Conservation (phyloP, 495 filamentous ascomycete genomes). For the Durotheca rogersii region DNA sequence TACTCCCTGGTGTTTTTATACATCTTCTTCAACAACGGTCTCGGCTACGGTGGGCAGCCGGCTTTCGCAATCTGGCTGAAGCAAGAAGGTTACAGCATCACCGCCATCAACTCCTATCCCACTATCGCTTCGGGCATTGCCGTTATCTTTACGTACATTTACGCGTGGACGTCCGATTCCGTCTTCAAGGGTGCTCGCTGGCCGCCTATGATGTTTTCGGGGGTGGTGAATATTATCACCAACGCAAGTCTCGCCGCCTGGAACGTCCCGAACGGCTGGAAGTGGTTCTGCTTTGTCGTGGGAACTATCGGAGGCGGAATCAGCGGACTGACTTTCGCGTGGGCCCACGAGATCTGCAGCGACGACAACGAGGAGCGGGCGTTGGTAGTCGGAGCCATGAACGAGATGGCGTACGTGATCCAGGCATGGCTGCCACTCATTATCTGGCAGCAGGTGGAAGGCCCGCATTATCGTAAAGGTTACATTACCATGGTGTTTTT, state of each 20-base stretch:
- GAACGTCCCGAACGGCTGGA: slow-evolving; percentile 45
- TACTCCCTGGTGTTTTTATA: slow-evolving; percentile 41
- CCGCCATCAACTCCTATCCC: slow-evolving; percentile 47
- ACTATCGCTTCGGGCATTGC: slow-evolving; percentile 46
- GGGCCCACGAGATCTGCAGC: slow-evolving; percentile 56
- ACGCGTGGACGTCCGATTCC: slow-evolving; percentile 50
- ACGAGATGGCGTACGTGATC: slow-evolving; percentile 44
- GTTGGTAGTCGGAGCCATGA: slow-evolving; percentile 49
- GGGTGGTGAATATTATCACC: slow-evolving; percentile 42
- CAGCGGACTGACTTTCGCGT: slow-evolving; percentile 43
- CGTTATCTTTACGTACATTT: slow-evolving; percentile 45
- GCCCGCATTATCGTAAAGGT: slow-evolving; percentile 47
- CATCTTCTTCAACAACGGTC: slow-evolving; percentile 43
- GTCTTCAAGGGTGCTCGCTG: slow-evolving; percentile 55
- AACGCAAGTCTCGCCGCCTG: slow-evolving; percentile 45
- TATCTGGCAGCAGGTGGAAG: slow-evolving; percentile 51
- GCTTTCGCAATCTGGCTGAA: slow-evolving; percentile 41
- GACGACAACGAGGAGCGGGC: slow-evolving; percentile 58
- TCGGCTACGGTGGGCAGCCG: slow-evolving; percentile 34
- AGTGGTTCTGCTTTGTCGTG: slow-evolving; percentile 53
- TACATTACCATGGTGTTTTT: slow-evolving; percentile 46
- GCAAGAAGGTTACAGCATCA: slow-evolving; percentile 39
- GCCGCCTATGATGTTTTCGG: slow-evolving; percentile 51
- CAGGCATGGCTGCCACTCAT: slow-evolving; percentile 49
- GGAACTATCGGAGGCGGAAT: slow-evolving; percentile 41